These are phyloP conservation scores for Antitrichia curtipendula DNA, from an alignment of 225 moss, liverwort and hornwort species.

Conservation along the genomic window DNA sequence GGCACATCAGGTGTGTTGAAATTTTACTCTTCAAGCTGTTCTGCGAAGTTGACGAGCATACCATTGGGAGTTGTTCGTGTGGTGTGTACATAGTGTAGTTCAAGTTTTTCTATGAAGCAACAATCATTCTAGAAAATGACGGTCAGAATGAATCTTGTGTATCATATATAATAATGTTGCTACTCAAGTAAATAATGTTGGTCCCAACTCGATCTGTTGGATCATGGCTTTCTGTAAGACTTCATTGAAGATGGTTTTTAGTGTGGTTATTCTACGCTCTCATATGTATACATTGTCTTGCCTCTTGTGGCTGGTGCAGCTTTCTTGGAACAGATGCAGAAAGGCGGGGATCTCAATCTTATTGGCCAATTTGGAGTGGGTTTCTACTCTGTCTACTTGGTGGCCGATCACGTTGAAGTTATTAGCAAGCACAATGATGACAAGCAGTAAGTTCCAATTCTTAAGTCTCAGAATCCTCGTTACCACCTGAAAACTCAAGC, in stretches of 20 bases:
- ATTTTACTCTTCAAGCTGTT: background rate
- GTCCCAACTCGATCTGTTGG: background rate
- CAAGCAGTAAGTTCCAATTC: slow-evolving; percentile 53
- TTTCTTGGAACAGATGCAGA: slow-evolving; percentile 93
- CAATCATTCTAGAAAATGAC: too few species aligned
- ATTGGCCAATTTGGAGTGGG: slow-evolving; percentile 99
- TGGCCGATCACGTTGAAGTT: slow-evolving; percentile 91
- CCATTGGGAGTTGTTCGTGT: background rate
- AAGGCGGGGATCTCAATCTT: slow-evolving; percentile 87
- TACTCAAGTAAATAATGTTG: background rate
- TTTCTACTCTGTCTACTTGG: slow-evolving; percentile 95
- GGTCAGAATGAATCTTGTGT: background rate
- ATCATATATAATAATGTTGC: background rate
- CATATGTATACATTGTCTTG: background rate
- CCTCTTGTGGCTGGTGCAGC: slow-evolving; percentile 33
- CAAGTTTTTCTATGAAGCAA: background rate
- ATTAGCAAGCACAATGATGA: slow-evolving; percentile 99
- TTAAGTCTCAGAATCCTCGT: background rate
- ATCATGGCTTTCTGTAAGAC: background rate
- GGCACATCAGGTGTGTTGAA: slow-evolving; percentile 77
- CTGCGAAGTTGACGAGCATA: background rate
- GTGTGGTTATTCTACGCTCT: background rate
- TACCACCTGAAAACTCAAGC: background rate
- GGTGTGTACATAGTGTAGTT: background rate
- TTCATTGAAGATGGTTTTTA: background rate